Conservation (phyloP, 2,329 filamentous ascomycete genomes). For the Clonostachys byssicola region DNA sequence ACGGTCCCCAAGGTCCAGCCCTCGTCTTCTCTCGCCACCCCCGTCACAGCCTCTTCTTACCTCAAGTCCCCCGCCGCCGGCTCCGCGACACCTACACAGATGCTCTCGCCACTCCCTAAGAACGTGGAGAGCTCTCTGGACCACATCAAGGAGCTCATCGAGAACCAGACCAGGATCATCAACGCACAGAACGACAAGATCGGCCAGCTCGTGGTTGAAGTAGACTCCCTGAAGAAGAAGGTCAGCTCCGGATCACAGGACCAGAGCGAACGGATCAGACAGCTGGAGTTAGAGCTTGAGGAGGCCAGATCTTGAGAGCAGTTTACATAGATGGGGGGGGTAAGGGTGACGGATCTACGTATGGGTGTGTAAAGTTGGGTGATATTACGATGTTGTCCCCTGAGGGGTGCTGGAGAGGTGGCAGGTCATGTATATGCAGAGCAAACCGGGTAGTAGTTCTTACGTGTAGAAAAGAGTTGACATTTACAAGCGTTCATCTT, state of each 20-base stretch:
- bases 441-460: too few species aligned
- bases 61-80: constrained; percentile 17
- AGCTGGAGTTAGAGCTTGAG: constrained; percentile 65
- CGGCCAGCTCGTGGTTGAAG: constrained; percentile 62
- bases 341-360: too few species aligned
- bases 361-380: background rate
- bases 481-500: background rate
- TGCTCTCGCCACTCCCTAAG: constrained; percentile 18
- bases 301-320: constrained; percentile 48
- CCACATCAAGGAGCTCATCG: constrained; percentile 74
- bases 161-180: constrained; percentile 75
- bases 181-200: constrained; percentile 75
- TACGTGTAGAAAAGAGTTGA: constrained; percentile 1
- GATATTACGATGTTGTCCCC: background rate
- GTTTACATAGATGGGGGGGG: background rate
- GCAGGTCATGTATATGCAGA: too few species aligned
- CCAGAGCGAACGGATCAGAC: constrained; percentile 64
- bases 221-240: constrained; percentile 77
- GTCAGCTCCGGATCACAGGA: constrained; percentile 50
- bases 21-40: constrained; percentile 3
- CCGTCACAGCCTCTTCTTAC: constrained; percentile 23
- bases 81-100: constrained; percentile 18
- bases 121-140: constrained; percentile 61
- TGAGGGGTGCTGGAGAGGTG: background rate
- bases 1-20: constrained; percentile 22